A percentile compares a stretch with the other conserved stretches of the same genome.
Conservation (phyloP, 257 asterid genomes). For the Perilla frutescens region DNA sequence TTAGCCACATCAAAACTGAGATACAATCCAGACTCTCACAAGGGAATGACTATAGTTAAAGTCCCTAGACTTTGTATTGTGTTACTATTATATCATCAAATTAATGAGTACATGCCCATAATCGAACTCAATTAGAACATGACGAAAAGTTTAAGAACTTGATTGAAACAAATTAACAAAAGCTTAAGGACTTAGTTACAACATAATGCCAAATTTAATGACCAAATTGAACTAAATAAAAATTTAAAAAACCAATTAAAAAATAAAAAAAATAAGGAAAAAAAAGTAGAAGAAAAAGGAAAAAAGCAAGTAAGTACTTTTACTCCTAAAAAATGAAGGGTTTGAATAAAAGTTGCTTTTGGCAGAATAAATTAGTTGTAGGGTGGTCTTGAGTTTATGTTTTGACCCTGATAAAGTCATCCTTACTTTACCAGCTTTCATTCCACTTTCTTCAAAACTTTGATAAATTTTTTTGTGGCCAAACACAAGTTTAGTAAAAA, state of each 20-base stretch:
- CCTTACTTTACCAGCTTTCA: constrained; percentile 49
- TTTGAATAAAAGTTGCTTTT: constrained; percentile 37
- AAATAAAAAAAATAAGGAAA: neutral
- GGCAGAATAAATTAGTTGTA: constrained; percentile 37
- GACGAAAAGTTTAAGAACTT: no score
- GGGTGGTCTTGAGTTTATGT: constrained; percentile 35
- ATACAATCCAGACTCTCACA: no score
- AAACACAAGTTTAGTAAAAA: constrained; percentile 11
- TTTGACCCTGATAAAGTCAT: constrained; percentile 52
- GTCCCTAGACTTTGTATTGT: no score
- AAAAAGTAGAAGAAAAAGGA: no score
- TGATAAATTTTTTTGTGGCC: constrained; percentile 33
- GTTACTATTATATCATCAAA: no score
- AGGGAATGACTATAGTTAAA: no score
- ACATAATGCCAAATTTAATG: neutral
- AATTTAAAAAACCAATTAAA: neutral
- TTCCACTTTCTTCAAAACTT: constrained; percentile 42
- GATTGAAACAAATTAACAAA: no score
- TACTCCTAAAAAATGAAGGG: constrained; percentile 23
- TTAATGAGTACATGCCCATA: no score
- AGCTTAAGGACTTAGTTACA: neutral
- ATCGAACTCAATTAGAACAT: no score
- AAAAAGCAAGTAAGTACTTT: constrained; percentile 14
- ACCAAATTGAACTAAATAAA: neutral
- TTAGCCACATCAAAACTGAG: no score